Base-by-base conservation (phyloP, 345 rosid genomes). In the Dimocarpus longan region DNA sequence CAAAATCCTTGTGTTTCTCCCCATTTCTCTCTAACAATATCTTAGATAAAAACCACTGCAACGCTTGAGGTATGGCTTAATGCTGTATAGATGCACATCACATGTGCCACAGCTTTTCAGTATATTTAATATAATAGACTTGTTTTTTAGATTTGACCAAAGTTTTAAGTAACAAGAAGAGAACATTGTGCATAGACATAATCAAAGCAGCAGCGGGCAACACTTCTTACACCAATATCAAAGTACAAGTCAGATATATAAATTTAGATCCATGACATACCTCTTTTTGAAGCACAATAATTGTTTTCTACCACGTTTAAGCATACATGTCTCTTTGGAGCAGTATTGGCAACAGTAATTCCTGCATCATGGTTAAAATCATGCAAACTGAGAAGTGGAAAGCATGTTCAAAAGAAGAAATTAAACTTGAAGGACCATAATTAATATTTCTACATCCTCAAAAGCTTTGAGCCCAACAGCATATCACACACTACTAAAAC, bases 201-300 rank as follows among this genome's bases (percentile, higher is more conserved):
- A 57, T 18, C 22, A 56, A 37, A 18, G 12, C 64, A 73, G 62
- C 52, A 60, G 71, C 65, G 60, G 28, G n/a, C 42, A 62, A 70
- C 66, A 52, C 6, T 52, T 64, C 63, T 60, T 71, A 66, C 48
- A 76, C 57, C 54, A 68, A 71, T 26, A 69, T 52, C 21, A 66
- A 44, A 64, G 46, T 37, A 66, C 7, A 8, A 40, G 66, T 21
- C n/a, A 57, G 66, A 73, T 65, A 69, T 65, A 69, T 7, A 68
- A 2, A 74, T 67, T 56, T 8, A 39, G 59, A 16, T 42, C 43
- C 28, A 74, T 50, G 63, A 63, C 77, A 78, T 82, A 92, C 99
- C 98, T 83, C 95, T 88, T 88, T 86, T 90, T n/a, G 99, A 95
- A 75, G 98, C 92, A 82, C 99, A 95, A 84, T 87, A 95, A 82